Evolutionary conservation across 2,329 filamentous ascomycete genomes (phyloP).

Genomic region (Penicillium sclerotigenum): DNA sequence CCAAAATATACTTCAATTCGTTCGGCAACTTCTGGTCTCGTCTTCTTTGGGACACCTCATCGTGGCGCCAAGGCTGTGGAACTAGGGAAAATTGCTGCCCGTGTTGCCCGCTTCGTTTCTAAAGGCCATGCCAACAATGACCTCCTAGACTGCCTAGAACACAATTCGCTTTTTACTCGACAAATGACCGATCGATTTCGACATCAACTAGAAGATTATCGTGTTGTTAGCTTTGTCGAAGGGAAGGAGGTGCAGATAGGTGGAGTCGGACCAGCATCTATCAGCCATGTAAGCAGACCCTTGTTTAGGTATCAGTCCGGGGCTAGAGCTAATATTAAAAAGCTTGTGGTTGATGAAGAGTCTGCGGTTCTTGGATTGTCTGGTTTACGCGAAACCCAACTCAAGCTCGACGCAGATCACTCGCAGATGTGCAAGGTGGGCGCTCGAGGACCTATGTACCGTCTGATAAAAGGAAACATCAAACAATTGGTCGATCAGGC

Average conservation of each 20-base stretch:
- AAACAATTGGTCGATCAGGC: constrained; percentile 34
- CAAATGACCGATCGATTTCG: constrained; percentile 34
- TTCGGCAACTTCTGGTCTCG: constrained; percentile 32
- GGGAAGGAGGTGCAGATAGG: constrained; percentile 31
- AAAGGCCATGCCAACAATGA: constrained; percentile 34
- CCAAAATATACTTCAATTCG: constrained; percentile 35
- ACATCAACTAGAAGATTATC: constrained; percentile 36
- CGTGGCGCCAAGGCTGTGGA: constrained; percentile 34
- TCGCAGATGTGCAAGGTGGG: constrained; percentile 37
- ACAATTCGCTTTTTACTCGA: constrained; percentile 32
- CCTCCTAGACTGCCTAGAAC: constrained; percentile 28
- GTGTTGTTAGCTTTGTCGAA: constrained; percentile 36
- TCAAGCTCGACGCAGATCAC: constrained; percentile 37
- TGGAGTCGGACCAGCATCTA: constrained; percentile 28
- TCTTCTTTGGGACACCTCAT: constrained; percentile 38
- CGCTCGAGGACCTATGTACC: constrained; percentile 30
- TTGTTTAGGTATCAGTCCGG: too few species aligned
- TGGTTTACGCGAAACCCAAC: constrained; percentile 34
- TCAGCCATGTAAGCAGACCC: constrained; percentile 29
- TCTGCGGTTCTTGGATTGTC: constrained; percentile 35
- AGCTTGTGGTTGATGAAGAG: constrained; percentile 38
- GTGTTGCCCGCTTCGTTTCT: constrained; percentile 32
- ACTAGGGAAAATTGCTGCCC: constrained; percentile 33
- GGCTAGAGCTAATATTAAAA: constrained; percentile 5
- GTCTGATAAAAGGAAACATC: constrained; percentile 33